phyloP scores from a whole-genome alignment of 2,329 filamentous ascomycete genomes.

The Penicillium palitans region DNA sequence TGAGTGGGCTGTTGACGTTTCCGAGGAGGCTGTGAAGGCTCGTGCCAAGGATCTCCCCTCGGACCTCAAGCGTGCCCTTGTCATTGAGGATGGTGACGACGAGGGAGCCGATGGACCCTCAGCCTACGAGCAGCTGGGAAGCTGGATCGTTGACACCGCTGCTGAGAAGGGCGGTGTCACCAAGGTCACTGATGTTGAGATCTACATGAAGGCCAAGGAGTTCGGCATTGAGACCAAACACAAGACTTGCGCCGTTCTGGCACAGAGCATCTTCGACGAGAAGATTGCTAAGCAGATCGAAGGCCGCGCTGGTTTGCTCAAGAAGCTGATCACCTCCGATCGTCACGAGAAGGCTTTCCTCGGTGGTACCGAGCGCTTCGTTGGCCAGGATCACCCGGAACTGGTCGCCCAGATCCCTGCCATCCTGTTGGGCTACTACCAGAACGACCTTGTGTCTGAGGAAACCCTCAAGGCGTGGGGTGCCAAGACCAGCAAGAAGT shows the following conservation, averaged over 20 bases:
- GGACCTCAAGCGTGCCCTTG: constrained; percentile 90
- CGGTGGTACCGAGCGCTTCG: constrained; percentile 90
- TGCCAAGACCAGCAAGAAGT: constrained; percentile 95
- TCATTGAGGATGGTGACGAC: constrained; percentile 75
- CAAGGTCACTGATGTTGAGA: constrained; percentile 82
- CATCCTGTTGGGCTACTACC: constrained; percentile 86
- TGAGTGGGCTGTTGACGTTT: constrained; percentile 96
- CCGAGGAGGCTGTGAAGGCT: constrained; percentile 89
- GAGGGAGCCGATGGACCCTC: constrained; percentile 77
- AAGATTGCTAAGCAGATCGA: constrained; percentile 85
- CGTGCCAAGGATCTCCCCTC: constrained; percentile 90
- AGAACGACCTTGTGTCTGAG: constrained; percentile 84
- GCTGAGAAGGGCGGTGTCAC: constrained; percentile 69
- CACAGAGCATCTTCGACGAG: constrained; percentile 90
- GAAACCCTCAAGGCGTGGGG: constrained; percentile 90
- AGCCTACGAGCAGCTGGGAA: constrained; percentile 85
- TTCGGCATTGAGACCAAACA: constrained; percentile 93
- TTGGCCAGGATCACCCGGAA: constrained; percentile 77
- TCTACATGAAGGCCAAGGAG: constrained; percentile 96
- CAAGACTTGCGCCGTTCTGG: constrained; percentile 86
- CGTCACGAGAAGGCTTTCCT: constrained; percentile 94
- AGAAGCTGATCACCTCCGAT: constrained; percentile 89
- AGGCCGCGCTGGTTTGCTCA: constrained; percentile 79
- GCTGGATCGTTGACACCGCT: constrained; percentile 80
- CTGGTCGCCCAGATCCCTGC: constrained; percentile 76